phyloP scores from a whole-genome alignment of 257 asterid species.

The Capsicum baccatum region DNA sequence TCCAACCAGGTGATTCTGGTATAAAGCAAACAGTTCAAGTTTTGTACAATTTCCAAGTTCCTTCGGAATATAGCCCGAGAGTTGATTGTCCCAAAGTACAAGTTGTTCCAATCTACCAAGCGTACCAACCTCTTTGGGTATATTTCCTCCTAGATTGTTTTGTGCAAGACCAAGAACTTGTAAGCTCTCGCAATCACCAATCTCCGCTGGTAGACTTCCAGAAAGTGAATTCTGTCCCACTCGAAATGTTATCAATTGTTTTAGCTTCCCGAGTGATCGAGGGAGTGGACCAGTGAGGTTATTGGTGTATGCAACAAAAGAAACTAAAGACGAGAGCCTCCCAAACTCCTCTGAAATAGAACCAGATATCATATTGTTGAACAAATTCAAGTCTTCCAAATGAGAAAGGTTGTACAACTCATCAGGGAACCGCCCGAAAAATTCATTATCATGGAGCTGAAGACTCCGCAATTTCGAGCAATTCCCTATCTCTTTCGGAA shows the following conservation, averaged over 20 bases:
- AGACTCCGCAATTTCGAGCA: constrained; percentile 55
- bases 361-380: constrained; percentile 77
- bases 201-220: constrained; percentile 68
- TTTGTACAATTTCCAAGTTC: constrained; percentile 34
- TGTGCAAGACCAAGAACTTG: constrained; percentile 77
- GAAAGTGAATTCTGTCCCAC: constrained; percentile 79
- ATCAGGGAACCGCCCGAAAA: constrained; percentile 63
- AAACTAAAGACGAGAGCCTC: constrained; percentile 62
- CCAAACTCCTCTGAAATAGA: constrained; percentile 71
- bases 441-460: constrained; percentile 61
- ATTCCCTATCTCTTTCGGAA: constrained; percentile 77
- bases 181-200: constrained; percentile 62
- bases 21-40: constrained; percentile 22
- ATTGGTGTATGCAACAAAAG: constrained; percentile 81
- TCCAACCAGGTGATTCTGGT: constrained; percentile 30
- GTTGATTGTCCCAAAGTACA: constrained; percentile 31
- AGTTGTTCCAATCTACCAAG: constrained; percentile 8
- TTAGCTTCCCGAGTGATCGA: constrained; percentile 62
- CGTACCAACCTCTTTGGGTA: constrained; percentile 31
- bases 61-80: constrained; percentile 29
- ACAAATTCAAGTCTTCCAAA: constrained; percentile 52
- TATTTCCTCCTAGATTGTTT: constrained; percentile 47
- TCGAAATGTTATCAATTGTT: constrained; percentile 56
- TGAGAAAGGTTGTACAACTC: constrained; percentile 60
- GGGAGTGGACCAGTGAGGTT: constrained; percentile 77